These are phyloP conservation scores for Schrenkiella parvula DNA, from an alignment of 345 rosid genomes.

Conservation along the genomic window DNA sequence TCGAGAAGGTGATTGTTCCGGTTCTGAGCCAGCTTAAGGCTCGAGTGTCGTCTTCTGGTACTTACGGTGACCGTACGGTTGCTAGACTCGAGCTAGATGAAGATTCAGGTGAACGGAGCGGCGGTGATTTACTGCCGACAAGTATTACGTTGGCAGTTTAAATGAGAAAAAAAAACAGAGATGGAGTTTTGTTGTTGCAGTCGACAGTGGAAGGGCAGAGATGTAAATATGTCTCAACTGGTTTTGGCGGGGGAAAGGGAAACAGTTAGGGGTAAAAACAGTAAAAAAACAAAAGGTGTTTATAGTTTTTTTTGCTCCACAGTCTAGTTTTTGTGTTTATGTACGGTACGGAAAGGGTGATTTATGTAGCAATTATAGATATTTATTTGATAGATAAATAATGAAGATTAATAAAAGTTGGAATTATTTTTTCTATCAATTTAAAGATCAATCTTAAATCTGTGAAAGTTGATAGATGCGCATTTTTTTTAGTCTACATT, in stretches of 20 bases:
- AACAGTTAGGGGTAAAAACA: slow-evolving; percentile 27
- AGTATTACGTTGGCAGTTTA: slow-evolving; percentile 27
- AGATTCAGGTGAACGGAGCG: slow-evolving; percentile 6
- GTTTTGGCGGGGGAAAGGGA: slow-evolving; percentile 30
- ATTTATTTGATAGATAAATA: slow-evolving; percentile 28
- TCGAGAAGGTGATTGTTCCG: slow-evolving; percentile 58
- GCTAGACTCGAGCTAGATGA: slow-evolving; percentile 34
- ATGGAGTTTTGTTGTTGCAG: slow-evolving; percentile 3
- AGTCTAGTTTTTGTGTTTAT: slow-evolving; percentile 10
- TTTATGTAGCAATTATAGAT: slow-evolving; percentile 33
- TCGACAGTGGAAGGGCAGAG: slow-evolving; percentile 18
- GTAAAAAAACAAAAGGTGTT: slow-evolving; percentile 13
- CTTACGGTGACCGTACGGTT: slow-evolving; percentile 26
- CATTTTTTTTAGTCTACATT: neutral
- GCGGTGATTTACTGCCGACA: slow-evolving; percentile 22
- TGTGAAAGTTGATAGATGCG: neutral
- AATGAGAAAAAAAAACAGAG: slow-evolving; percentile 4
- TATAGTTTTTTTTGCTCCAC: slow-evolving; percentile 17
- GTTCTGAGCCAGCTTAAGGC: slow-evolving; percentile 55
- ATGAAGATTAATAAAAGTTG: slow-evolving; percentile 25
- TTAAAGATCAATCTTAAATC: neutral
- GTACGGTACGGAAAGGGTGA: slow-evolving; percentile 19
- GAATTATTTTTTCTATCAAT: neutral
- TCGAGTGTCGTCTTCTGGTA: slow-evolving; percentile 29
- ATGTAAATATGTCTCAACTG: slow-evolving; percentile 34